phyloP scores from a whole-genome alignment of 2,329 filamentous ascomycete genomes.

The Cladophialophora bantiana region DNA sequence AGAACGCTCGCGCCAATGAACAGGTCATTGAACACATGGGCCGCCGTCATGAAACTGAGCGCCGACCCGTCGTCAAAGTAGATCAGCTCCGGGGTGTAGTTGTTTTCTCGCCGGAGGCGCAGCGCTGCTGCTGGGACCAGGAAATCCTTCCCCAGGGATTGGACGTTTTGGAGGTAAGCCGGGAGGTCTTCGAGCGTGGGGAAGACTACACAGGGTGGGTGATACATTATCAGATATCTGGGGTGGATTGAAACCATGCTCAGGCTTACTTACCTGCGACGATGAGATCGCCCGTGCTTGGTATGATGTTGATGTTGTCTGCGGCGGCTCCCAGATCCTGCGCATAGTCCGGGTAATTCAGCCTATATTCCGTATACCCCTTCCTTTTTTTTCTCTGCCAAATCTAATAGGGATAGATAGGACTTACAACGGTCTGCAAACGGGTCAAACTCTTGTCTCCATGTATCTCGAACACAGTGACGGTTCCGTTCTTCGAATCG shows the following conservation, averaged over 20 bases:
- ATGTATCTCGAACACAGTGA: conserved; percentile 33
- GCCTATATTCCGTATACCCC: background rate
- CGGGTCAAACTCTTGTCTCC: conserved; percentile 28
- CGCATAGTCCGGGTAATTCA: background rate
- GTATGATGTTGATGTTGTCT: conserved; percentile 36
- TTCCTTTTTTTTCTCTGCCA: background rate
- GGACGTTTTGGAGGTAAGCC: conserved; percentile 24
- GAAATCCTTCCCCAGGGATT: conserved; percentile 31
- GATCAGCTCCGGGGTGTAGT: conserved; percentile 29
- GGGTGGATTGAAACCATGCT: background rate
- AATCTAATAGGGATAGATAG: background rate
- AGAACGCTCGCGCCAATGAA: conserved; percentile 28
- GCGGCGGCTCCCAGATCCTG: conserved; percentile 36
- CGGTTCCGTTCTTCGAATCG: conserved; percentile 33
- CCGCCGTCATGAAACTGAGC: conserved; percentile 35
- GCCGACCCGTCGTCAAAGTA: conserved; percentile 33
- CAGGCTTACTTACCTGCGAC: conserved; percentile 27
- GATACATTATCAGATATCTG: too few relatives aligned
- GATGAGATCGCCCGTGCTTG: conserved; percentile 32
- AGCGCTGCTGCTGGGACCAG: conserved; percentile 32
- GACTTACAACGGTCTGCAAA: conserved; percentile 29
- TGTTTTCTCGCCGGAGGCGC: conserved; percentile 23
- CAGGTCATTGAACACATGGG: conserved; percentile 20
- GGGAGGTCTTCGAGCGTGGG: conserved; percentile 33
- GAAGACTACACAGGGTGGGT: conserved; percentile 24